Evolutionary conservation across 192 early-diverging fungal genomes (phyloP), one percentile per base, ranked within the genome.

Genomic region (Rhizophagus clarus): DNA sequence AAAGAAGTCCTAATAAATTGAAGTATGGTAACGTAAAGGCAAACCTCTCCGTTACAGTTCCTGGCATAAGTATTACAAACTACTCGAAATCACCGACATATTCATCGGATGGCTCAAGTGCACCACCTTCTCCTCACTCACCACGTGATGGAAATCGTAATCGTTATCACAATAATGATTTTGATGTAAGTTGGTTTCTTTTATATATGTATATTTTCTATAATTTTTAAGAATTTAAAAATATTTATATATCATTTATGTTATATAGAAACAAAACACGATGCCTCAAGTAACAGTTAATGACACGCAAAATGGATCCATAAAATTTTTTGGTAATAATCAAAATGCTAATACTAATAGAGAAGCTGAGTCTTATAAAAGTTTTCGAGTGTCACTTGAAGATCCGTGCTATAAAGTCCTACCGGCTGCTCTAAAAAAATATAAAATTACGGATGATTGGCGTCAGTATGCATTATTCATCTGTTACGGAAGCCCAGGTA

Each of bases 341-440:
- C 51, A 56, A 17, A 56, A 22, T 56, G 17, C 51, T 56, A 56
- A 92, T 20, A 83, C 80, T 17, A 77, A 77, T 20, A 80, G 85
- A 34, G 83, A 87, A 34, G 85, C 83, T 78, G 95, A 95, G 82
- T 85, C 94, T 2, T 96, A 94, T 84, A 96, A 97, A 84, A 95
- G 90, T 72, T 94, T 97, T 77, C 92, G 93, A 62, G 88, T 97
- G 12, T 91, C 92, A 72, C 84, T 92, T 40, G 92, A 92, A 29
- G 96, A 97, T 83, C 91, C 93, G 28, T 95, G 95, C 83, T 88
- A 89, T 31, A 95, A 94, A 73, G 94, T 98, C n/a, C 85, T 98
- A 28, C 92, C 91, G 26, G 92, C 92, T 17, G 93, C 94, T 4
- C 82, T 98, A 71, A 93, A 95, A 81, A 97, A 97, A 84, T 98